Percentiles rank a stretch among this genome's conserved stretches.
Conservation (phyloP, 306 rosid genomes). For the Dryas octopetala region DNA sequence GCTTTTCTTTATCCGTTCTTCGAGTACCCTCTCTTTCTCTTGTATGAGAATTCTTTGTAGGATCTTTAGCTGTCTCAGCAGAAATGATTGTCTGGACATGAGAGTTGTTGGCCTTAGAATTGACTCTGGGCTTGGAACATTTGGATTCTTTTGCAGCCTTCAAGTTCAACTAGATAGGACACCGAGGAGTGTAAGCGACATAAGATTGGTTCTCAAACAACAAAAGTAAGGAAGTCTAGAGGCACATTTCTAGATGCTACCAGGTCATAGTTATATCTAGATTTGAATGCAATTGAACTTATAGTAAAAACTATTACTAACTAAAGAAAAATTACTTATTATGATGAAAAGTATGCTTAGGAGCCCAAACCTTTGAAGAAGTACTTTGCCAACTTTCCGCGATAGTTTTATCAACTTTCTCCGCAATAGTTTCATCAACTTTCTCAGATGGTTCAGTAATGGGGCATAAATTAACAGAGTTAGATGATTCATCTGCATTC, state of each 20-base stretch:
- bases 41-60: slow-evolving; percentile 25
- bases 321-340: background rate
- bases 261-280: background rate
- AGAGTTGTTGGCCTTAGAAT: slow-evolving; percentile 25
- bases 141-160: slow-evolving; percentile 37
- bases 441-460: slow-evolving; percentile 30
- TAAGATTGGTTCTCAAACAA: background rate
- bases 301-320: background rate
- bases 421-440: slow-evolving; percentile 34
- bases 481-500: slow-evolving; percentile 33
- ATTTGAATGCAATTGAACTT: background rate
- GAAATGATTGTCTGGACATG: slow-evolving; percentile 33
- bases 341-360: background rate
- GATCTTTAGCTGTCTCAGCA: slow-evolving; percentile 26
- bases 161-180: slow-evolving; percentile 35
- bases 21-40: slow-evolving; percentile 40
- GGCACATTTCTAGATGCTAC: background rate
- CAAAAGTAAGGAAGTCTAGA: background rate
- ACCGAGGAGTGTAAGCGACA: slow-evolving; percentile 1
- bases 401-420: slow-evolving; percentile 34
- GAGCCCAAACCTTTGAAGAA: slow-evolving; percentile 48
- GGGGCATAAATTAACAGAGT: slow-evolving; percentile 14
- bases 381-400: slow-evolving; percentile 25
- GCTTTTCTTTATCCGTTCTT: slow-evolving; percentile 30
- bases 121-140: slow-evolving; percentile 26